A percentile compares a stretch with the other conserved stretches of the same genome.
phyloP scores from a whole-genome alignment of 1,284 basidiomycete species.

The Apiotrichum porosum region DNA sequence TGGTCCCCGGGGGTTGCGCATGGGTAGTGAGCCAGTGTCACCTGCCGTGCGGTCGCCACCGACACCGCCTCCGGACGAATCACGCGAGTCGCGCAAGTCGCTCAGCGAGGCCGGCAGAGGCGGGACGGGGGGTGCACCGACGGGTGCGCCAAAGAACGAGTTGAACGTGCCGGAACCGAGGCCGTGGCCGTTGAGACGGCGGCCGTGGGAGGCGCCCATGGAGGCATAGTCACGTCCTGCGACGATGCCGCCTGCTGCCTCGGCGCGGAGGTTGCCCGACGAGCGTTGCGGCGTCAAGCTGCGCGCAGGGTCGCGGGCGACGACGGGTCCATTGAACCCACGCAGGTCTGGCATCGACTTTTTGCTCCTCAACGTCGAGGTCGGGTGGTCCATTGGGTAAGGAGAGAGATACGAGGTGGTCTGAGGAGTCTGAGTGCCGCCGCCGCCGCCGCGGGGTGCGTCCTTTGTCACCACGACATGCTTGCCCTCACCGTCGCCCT shows the following conservation, averaged over 20 bases:
- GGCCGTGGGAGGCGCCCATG: slow-evolving; percentile 32
- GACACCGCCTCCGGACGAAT: slow-evolving; percentile 4
- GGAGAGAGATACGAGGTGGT: slow-evolving; percentile 53
- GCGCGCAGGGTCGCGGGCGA: slow-evolving; percentile 66
- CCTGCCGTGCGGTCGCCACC: neutral
- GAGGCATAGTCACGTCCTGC: slow-evolving; percentile 36
- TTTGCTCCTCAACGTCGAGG: slow-evolving; percentile 70
- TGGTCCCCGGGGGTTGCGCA: slow-evolving; percentile 43
- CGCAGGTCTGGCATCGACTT: slow-evolving; percentile 78
- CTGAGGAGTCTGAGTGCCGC: slow-evolving; percentile 56
- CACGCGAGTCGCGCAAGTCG: no score
- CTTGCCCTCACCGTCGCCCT: slow-evolving; percentile 86
- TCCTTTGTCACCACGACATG: slow-evolving; percentile 79
- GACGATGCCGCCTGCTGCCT: slow-evolving; percentile 72
- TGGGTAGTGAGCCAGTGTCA: slow-evolving; percentile 17
- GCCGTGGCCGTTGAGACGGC: slow-evolving; percentile 25
- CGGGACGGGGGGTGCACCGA: slow-evolving; percentile 39
- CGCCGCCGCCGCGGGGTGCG: slow-evolving; percentile 46
- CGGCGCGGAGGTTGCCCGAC: slow-evolving; percentile 85
- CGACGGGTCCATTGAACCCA: slow-evolving; percentile 59
- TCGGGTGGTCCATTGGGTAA: slow-evolving; percentile 54
- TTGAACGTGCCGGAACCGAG: slow-evolving; percentile 27
- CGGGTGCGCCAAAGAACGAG: slow-evolving; percentile 24
- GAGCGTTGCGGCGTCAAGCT: slow-evolving; percentile 76
- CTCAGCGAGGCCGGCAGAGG: slow-evolving; percentile 23